A percentile compares a stretch with the other conserved stretches of the same genome.
These are phyloP conservation scores for Ceratobasidium sp. DNA, from an alignment of 1,284 basidiomycete species.

Conservation along the genomic window DNA sequence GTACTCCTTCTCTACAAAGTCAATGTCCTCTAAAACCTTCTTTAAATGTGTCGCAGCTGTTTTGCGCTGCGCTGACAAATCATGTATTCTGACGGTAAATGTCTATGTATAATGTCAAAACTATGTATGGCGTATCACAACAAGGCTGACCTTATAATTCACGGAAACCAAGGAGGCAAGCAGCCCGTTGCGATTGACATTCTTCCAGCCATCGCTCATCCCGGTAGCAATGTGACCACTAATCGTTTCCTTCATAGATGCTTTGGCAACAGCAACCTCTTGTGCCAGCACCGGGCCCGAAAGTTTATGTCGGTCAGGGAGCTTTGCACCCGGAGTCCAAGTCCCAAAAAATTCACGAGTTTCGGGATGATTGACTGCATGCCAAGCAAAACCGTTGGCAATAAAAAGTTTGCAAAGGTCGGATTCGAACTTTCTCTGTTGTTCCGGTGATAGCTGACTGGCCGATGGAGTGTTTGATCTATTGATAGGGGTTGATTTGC, in stretches of 20 bases:
- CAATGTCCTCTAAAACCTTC: background rate
- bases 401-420: constrained; percentile 6
- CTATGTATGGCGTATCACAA: too few species aligned
- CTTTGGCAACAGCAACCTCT: constrained; percentile 2
- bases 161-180: constrained; percentile 41
- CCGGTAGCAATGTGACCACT: constrained; percentile 25
- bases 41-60: constrained; percentile 20
- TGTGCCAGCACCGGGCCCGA: constrained; percentile 11
- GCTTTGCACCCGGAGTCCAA: background rate
- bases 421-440: background rate
- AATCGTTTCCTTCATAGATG: background rate
- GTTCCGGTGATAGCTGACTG: background rate
- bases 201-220: constrained; percentile 46
- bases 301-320: constrained; percentile 8
- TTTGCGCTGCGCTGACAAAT: constrained; percentile 12
- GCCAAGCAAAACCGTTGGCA: constrained; percentile 12
- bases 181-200: constrained; percentile 18
- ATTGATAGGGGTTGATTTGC: too few species aligned
- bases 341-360: constrained; percentile 15
- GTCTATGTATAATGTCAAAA: too few species aligned
- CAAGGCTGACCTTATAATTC: constrained; percentile 31
- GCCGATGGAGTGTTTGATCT: too few species aligned
- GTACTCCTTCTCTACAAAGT: constrained; percentile 9
- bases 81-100: background rate
- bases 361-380: constrained; percentile 25